Percentiles rank a stretch among this genome's conserved stretches.
phyloP scores from a whole-genome alignment of 371 early-diverging fungal species.

The Phascolomyces articulosus region DNA sequence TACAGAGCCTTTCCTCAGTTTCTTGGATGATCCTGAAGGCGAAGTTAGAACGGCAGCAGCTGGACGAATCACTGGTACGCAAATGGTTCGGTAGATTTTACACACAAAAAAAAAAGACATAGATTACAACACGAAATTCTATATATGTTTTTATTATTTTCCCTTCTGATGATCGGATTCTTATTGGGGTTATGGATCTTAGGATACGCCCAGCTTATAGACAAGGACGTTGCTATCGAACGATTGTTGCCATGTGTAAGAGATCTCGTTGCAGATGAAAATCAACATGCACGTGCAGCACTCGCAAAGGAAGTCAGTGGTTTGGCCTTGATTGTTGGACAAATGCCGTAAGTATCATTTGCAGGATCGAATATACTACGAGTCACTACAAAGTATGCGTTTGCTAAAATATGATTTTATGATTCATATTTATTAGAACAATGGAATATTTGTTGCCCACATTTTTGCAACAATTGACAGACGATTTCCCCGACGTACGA shows the following conservation, averaged over 20 bases:
- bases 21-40: conserved; percentile 94
- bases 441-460: conserved; percentile 93
- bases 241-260: conserved; percentile 90
- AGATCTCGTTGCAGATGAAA: conserved; percentile 90
- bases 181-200: background rate
- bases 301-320: conserved; percentile 96
- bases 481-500: conserved; percentile 96
- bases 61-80: conserved; percentile 81
- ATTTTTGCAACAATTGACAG: conserved; percentile 94
- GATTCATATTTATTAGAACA: conserved; percentile 56
- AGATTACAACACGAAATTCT: too few relatives aligned
- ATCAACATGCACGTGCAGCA: conserved; percentile 95
- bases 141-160: background rate
- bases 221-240: conserved; percentile 75
- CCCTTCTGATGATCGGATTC: conserved; percentile 1
- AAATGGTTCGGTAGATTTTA: background rate
- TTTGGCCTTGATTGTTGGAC: conserved; percentile 92
- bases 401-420: background rate
- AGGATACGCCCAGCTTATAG: conserved; percentile 87
- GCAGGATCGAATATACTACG: too few relatives aligned
- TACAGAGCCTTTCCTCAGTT: conserved; percentile 72
- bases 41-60: conserved; percentile 96
- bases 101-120: too few relatives aligned
- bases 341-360: conserved; percentile 78
- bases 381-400: background rate